Evolutionary conservation across 2,329 filamentous ascomycete genomes (phyloP), one percentile per base, ranked within the genome.

Genomic region (Colletotrichum kahawae): DNA sequence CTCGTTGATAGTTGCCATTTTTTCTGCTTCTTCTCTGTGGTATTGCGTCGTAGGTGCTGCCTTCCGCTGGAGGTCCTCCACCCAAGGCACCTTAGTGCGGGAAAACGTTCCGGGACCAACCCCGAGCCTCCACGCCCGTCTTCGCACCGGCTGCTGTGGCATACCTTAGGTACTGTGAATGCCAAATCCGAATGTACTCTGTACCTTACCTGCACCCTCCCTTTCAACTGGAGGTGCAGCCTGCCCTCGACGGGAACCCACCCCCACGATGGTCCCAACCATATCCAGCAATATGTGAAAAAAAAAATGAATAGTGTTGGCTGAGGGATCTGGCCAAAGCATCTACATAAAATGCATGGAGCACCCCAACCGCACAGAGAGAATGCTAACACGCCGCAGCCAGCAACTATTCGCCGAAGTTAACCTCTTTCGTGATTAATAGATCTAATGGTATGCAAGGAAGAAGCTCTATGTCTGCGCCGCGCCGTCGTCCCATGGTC

Each of bases 391-490:
- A 60, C 29, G 16, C 8, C 10, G 14, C 31, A 31, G 31, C 31
- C 34, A 18, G 31, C 10, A 16, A n/a, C 12, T 21, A 34, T 59
- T 75, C 69, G 63, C 72, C 69, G 48, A 72, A 75, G 43, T 48
- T 75, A 64, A 48, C 56, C 69, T 72, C 69, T 68, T 72, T 66
- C 13, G 24, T 74, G 59, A 76, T 76, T 74, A 74, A 76, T 67
- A 76, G 27, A 69, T 76, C 59, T 76, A 74, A 48, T 48, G 59
- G 21, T 76, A 65, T 74, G 65, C 74, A 73, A 74, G 48, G 36
- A 66, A 66, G 31, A 62, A 62, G 70, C 65, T 74, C 65, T 76
- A 74, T 74, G 38, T 24, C 60, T 70, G 31, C 60, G 60, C 59
- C 65, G 33, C 65, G 65, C 51, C 43, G n/a, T 43, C 62, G 56